Evolutionary conservation across 164 flowering plant species (phyloP), one percentile per base, ranked within the genome.

Genomic region (Nelumbo lutea): DNA sequence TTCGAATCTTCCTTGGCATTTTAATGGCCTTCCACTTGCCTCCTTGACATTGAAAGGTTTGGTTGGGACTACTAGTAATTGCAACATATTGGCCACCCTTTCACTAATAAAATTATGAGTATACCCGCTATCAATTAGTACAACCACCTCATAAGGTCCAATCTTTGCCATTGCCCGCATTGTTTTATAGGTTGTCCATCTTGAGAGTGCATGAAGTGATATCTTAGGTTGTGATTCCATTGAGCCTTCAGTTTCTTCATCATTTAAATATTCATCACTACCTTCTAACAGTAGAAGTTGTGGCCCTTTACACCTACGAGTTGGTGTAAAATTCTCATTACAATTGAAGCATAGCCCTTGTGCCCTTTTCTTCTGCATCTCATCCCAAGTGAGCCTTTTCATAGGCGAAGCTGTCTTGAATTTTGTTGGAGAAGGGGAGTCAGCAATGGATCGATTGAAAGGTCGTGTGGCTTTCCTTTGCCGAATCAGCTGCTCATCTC

Each of bases 321-420:
- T 64, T 10, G 4, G n/a, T 10, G 27, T 27, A 13, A 45, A 68
- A 40, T 68, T 59, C 7, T 59, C 55, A 47, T 68, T 64, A 47
- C 56, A 68, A 38, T 68, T 68, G 42, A 68, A 68, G n/a, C 70
- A 68, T 8, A 68, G 43, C 13, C 64, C 70, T 9, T 68, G 52
- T 10, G 63, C 70, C 7, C 53, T 1, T 45, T 63, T 43, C 15
- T 40, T 59, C 3, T 15, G 1, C 52, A 45, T 59, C 43, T 68
- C 64, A 5, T 65, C 59, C 56, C 58, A 50, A 5, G 59, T 52
- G 44, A 65, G 59, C 9, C 58, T 27, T 40, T 65, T 65, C 42
- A 40, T 65, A 27, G 55, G 67, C 3, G 41, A 9, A 5, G 46
- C 14, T 3, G 64, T 5, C 7, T 6, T 61, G 64, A 9, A 41